Conservation (phyloP, 768 basidiomycete genomes). For the Lactarius psammicola region DNA sequence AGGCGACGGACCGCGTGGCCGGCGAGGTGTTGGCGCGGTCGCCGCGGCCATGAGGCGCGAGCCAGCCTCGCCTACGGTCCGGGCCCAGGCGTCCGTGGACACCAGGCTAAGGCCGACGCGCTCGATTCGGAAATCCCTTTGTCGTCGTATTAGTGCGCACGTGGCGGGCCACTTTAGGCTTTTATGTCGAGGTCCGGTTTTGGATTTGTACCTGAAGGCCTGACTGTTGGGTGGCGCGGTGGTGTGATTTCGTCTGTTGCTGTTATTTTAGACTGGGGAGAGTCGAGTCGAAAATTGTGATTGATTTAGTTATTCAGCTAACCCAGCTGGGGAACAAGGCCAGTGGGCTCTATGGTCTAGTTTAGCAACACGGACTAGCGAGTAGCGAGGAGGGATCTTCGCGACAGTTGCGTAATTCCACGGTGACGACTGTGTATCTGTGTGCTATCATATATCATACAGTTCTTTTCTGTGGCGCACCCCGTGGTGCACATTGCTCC, state of each 20-base stretch:
- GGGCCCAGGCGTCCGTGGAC: neutral
- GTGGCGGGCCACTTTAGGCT: slow-evolving; percentile 20
- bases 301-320: neutral
- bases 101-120: neutral
- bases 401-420: slow-evolving; percentile 7
- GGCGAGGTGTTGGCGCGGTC: slow-evolving; percentile 1
- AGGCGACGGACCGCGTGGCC: slow-evolving; percentile 6
- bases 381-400: slow-evolving; percentile 4
- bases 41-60: neutral
- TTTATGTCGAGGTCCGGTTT: slow-evolving; percentile 2
- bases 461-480: neutral
- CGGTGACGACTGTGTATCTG: neutral
- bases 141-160: slow-evolving; percentile 10
- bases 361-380: neutral
- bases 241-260: neutral
- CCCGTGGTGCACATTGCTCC: neutral
- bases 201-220: neutral
- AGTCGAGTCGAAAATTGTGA: neutral
- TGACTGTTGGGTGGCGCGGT: neutral
- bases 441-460: neutral
- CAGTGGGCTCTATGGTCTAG: neutral
- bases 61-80: neutral
- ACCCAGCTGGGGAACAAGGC: slow-evolving; percentile 22
- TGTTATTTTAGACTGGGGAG: neutral
- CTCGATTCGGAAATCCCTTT: slow-evolving; percentile 22